Evolutionary conservation across 2,329 filamentous ascomycete species (phyloP).

Genomic region (Lachnellula subtilissima): DNA sequence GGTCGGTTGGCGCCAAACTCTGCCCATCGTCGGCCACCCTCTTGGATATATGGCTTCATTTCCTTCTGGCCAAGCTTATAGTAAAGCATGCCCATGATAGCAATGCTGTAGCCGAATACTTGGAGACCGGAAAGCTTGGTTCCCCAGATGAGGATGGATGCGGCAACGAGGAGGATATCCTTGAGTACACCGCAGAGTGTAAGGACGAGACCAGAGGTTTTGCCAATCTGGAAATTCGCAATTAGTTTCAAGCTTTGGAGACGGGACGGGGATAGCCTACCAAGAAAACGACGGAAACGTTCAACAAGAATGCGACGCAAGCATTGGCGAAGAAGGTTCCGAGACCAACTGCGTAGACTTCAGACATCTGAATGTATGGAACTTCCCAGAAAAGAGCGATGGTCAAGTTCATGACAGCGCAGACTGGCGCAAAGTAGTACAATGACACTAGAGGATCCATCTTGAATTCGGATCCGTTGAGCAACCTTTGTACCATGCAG

Average conservation of each 20-base stretch:
- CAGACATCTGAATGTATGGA: slow-evolving; percentile 61
- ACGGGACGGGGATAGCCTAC: slow-evolving; percentile 46
- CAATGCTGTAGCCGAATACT: slow-evolving; percentile 79
- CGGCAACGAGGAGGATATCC: slow-evolving; percentile 76
- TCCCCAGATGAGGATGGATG: slow-evolving; percentile 77
- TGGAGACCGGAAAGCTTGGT: slow-evolving; percentile 70
- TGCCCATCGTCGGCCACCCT: slow-evolving; percentile 73
- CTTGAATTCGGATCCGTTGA: slow-evolving; percentile 81
- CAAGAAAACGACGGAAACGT: slow-evolving; percentile 81
- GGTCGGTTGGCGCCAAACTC: slow-evolving; percentile 79
- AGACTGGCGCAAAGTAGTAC: slow-evolving; percentile 85
- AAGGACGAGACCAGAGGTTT: slow-evolving; percentile 79
- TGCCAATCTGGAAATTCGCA: slow-evolving; percentile 62
- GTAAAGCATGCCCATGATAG: slow-evolving; percentile 73
- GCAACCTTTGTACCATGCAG: slow-evolving; percentile 77
- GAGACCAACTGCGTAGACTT: slow-evolving; percentile 69
- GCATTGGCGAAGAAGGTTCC: slow-evolving; percentile 72
- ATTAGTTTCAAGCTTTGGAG: slow-evolving; percentile 5
- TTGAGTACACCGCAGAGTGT: slow-evolving; percentile 85
- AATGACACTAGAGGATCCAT: slow-evolving; percentile 87
- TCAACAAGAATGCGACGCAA: slow-evolving; percentile 72
- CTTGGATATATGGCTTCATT: slow-evolving; percentile 71
- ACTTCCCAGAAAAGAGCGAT: slow-evolving; percentile 72
- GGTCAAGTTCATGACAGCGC: slow-evolving; percentile 73
- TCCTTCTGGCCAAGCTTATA: slow-evolving; percentile 83